Evolutionary conservation across 2,329 filamentous ascomycete species (phyloP).

Genomic region (Botrytis hyacinthi): DNA sequence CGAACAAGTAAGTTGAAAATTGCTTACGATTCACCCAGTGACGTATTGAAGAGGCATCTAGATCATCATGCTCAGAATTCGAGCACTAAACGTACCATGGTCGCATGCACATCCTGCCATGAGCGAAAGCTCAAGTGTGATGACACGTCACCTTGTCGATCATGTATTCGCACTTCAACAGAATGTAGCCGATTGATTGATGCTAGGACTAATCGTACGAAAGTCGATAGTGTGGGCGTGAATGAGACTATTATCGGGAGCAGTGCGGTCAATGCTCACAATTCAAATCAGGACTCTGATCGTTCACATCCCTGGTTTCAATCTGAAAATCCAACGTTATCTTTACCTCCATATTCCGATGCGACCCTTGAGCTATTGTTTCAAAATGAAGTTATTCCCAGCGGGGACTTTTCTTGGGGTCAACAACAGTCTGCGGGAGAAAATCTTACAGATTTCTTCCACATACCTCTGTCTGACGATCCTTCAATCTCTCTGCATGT

Average conservation of each 20-base stretch:
- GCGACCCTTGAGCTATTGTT: neutral
- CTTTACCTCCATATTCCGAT: constrained; percentile 2
- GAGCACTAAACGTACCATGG: constrained; percentile 38
- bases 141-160: constrained; percentile 42
- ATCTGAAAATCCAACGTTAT: neutral
- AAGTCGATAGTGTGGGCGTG: neutral
- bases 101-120: constrained; percentile 47
- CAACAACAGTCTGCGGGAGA: neutral
- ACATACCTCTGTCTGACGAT: constrained; percentile 4
- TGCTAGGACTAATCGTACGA: neutral
- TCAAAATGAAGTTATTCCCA: neutral
- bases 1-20: neutral
- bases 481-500: neutral
- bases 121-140: constrained; percentile 48
- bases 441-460: neutral
- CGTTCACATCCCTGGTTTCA: constrained; percentile 10
- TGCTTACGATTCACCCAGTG: constrained; percentile 13
- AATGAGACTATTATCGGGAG: neutral
- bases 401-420: neutral
- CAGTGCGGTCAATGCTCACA: neutral
- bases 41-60: constrained; percentile 34
- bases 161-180: constrained; percentile 43
- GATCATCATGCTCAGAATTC: constrained; percentile 30
- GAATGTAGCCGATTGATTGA: constrained; percentile 36
- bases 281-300: neutral